phyloP scores from a whole-genome alignment of 2,329 filamentous ascomycete species.

The Aspergillus quadricinctus region DNA sequence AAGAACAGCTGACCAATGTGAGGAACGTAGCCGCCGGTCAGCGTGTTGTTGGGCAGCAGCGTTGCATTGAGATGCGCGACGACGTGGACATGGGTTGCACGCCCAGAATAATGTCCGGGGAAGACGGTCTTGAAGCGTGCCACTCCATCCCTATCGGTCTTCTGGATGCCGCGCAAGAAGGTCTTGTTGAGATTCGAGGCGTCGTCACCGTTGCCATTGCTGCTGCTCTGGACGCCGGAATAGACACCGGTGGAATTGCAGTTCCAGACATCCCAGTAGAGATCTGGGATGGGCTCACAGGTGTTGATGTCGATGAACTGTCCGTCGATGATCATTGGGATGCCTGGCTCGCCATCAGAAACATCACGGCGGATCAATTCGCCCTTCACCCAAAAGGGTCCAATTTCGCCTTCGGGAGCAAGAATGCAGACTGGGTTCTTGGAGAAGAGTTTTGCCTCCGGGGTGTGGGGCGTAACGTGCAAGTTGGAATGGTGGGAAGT shows the following conservation, averaged over 20 bases:
- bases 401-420: too few species aligned
- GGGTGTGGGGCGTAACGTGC: too few species aligned
- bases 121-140: constrained; percentile 41
- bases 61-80: constrained; percentile 30
- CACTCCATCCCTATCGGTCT: constrained; percentile 41
- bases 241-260: constrained; percentile 42
- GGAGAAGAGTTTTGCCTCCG: too few species aligned
- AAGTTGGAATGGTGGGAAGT: too few species aligned
- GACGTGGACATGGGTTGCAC: constrained; percentile 44
- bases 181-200: constrained; percentile 28
- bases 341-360: too few species aligned
- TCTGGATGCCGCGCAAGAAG: constrained; percentile 43
- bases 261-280: constrained; percentile 40
- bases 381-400: too few species aligned
- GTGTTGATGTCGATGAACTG: constrained; percentile 14
- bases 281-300: constrained; percentile 26
- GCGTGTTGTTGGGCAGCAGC: constrained; percentile 36
- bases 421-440: too few species aligned
- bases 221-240: constrained; percentile 1
- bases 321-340: background rate
- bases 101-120: constrained; percentile 39
- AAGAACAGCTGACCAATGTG: constrained; percentile 61
- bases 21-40: constrained; percentile 43
- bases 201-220: constrained; percentile 5
- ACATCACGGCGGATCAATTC: too few species aligned